Evolutionary conservation across 2,329 filamentous ascomycete genomes (phyloP).

Genomic region (Curvularia hawaiiensis): DNA sequence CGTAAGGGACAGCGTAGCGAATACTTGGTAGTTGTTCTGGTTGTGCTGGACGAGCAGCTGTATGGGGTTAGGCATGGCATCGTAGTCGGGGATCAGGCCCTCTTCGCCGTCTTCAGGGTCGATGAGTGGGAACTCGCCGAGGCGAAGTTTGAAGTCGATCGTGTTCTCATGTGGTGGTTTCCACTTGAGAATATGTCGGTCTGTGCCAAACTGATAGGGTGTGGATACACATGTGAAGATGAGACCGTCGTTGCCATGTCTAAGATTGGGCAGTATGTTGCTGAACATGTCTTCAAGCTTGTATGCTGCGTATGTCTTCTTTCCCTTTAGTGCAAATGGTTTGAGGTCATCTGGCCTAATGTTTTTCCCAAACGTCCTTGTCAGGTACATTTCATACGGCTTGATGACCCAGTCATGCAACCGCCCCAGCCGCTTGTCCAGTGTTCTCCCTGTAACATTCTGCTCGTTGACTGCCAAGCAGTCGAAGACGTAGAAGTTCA

Average conservation of each 20-base stretch:
- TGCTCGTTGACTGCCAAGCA: slow-evolving; percentile 81
- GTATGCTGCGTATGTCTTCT: slow-evolving; percentile 88
- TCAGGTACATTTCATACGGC: slow-evolving; percentile 68
- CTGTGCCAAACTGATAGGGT: slow-evolving; percentile 87
- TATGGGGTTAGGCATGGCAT: slow-evolving; percentile 70
- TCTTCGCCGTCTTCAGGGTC: slow-evolving; percentile 72
- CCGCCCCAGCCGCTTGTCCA: slow-evolving; percentile 89
- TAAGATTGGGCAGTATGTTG: slow-evolving; percentile 79
- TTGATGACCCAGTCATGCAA: slow-evolving; percentile 78
- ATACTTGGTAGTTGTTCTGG: slow-evolving; percentile 67
- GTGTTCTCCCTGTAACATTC: slow-evolving; percentile 74
- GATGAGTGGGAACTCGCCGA: slow-evolving; percentile 73
- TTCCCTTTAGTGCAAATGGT: slow-evolving; percentile 85
- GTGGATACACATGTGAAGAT: slow-evolving; percentile 96
- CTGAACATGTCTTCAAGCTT: slow-evolving; percentile 80
- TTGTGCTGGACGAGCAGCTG: slow-evolving; percentile 74
- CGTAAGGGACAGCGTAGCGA: slow-evolving; percentile 69
- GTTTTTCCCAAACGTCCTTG: slow-evolving; percentile 54
- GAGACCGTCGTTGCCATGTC: slow-evolving; percentile 93
- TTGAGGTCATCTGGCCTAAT: slow-evolving; percentile 50
- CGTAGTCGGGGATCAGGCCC: slow-evolving; percentile 74
- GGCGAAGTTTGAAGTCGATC: slow-evolving; percentile 82
- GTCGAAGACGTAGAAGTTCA: slow-evolving; percentile 92
- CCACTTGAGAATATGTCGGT: slow-evolving; percentile 95
- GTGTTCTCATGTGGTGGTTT: slow-evolving; percentile 96